Evolutionary conservation across 345 rosid genomes (phyloP).

Genomic region (Boechera divaricarpa): DNA sequence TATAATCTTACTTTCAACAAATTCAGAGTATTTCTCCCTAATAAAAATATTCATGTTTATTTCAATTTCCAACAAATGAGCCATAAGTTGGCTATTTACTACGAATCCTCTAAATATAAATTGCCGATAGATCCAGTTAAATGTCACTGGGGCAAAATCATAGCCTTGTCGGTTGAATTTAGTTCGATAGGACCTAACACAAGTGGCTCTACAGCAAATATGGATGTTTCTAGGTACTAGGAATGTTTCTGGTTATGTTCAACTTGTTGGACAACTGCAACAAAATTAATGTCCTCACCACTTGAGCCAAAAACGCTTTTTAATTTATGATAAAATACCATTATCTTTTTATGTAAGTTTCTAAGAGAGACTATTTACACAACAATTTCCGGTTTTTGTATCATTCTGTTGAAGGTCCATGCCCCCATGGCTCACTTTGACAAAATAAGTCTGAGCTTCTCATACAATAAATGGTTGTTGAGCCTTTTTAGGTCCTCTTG

Average conservation of each 20-base stretch:
- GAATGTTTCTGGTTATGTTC: background rate
- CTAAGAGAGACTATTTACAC: constrained; percentile 31
- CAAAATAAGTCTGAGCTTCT: constrained; percentile 5
- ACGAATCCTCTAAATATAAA: background rate
- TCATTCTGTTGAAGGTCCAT: constrained; percentile 18
- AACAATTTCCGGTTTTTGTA: background rate
- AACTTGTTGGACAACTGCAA: constrained; percentile 28
- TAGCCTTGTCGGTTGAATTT: constrained; percentile 4
- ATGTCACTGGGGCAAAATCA: background rate
- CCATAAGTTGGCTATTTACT: background rate
- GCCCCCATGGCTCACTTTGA: constrained; percentile 18
- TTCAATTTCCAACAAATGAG: no score
- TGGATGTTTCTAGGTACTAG: background rate
- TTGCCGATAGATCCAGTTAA: background rate
- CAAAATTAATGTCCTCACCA: background rate
- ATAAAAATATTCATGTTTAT: no score
- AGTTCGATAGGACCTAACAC: constrained; percentile 1
- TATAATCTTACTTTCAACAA: no score
- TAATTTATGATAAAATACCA: background rate
- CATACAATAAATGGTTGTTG: constrained; percentile 64
- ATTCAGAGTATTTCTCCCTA: no score
- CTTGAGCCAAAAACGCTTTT: background rate
- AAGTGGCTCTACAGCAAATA: background rate
- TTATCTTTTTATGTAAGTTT: background rate
- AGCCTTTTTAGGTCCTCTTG: constrained; percentile 56